phyloP scores from a whole-genome alignment of 2,329 filamentous ascomycete genomes.

The Aspergillus pseudoglaucus region DNA sequence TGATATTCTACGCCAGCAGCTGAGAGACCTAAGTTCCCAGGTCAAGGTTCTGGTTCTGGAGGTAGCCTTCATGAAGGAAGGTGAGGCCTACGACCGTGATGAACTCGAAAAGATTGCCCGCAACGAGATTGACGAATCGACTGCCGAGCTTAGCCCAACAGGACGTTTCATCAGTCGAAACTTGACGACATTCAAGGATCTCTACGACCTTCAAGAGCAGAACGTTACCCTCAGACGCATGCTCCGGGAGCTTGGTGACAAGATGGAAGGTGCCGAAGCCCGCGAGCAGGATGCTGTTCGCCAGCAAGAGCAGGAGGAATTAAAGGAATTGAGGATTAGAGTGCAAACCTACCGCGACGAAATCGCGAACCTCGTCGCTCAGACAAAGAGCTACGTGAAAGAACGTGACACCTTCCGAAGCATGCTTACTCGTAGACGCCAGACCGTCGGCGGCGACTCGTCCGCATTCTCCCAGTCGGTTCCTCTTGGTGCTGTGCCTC shows the following conservation, averaged over 20 bases:
- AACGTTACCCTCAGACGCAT: conserved; percentile 79
- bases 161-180: conserved; percentile 84
- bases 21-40: conserved; percentile 83
- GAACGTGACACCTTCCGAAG: conserved; percentile 97
- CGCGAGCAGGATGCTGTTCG: conserved; percentile 51
- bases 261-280: conserved; percentile 88
- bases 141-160: conserved; percentile 73
- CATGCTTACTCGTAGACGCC: conserved; percentile 72
- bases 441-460: conserved; percentile 51
- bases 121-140: conserved; percentile 65
- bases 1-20: conserved; percentile 74
- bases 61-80: conserved; percentile 66
- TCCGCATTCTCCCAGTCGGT: conserved; percentile 67
- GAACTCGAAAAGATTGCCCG: conserved; percentile 72
- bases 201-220: conserved; percentile 77
- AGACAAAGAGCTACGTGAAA: conserved; percentile 87
- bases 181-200: conserved; percentile 81
- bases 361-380: conserved; percentile 70
- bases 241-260: conserved; percentile 75
- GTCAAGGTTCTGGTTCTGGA: conserved; percentile 87
- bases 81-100: conserved; percentile 67
- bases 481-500: conserved; percentile 48
- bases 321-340: conserved; percentile 66
- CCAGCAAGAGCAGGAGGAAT: conserved; percentile 57
- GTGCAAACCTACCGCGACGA: conserved; percentile 78